Percentiles rank a stretch among this genome's conserved stretches.
phyloP scores from a whole-genome alignment of 495 filamentous ascomycete species.

The Aspergillus olivimuriae region DNA sequence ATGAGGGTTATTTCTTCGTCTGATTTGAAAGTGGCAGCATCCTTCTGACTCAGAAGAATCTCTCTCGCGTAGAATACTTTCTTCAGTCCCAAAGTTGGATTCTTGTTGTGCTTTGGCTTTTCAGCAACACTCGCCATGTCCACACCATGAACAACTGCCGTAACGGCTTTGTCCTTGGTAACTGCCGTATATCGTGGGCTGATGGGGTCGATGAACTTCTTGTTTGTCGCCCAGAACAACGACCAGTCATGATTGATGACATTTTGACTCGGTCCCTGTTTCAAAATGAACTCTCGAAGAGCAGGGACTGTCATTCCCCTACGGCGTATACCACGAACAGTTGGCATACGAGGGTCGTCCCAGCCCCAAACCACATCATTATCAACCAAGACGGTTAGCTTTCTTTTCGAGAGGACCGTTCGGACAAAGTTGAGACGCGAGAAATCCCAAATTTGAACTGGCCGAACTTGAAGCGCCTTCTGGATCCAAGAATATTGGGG shows the following conservation, averaged over 20 bases:
- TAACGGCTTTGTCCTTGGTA: constrained; percentile 52
- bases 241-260: constrained; percentile 79
- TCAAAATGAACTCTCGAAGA: constrained; percentile 74
- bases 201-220: constrained; percentile 77
- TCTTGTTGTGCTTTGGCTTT: constrained; percentile 72
- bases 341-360: constrained; percentile 86
- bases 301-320: constrained; percentile 74
- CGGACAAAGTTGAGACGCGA: constrained; percentile 80
- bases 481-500: constrained; percentile 87
- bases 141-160: constrained; percentile 55
- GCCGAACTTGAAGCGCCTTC: constrained; percentile 65
- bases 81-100: constrained; percentile 66
- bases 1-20: constrained; percentile 81
- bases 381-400: constrained; percentile 81
- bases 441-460: constrained; percentile 88
- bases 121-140: constrained; percentile 55
- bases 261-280: constrained; percentile 74
- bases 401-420: constrained; percentile 77
- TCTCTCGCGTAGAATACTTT: constrained; percentile 59
- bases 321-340: constrained; percentile 70
- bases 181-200: constrained; percentile 72
- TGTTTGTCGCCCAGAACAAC: constrained; percentile 78
- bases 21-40: constrained; percentile 61
- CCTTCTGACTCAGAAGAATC: constrained; percentile 67
- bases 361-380: constrained; percentile 72